Base-by-base conservation (phyloP, 2,329 filamentous ascomycete genomes). In the Monosporascus sp. region DNA sequence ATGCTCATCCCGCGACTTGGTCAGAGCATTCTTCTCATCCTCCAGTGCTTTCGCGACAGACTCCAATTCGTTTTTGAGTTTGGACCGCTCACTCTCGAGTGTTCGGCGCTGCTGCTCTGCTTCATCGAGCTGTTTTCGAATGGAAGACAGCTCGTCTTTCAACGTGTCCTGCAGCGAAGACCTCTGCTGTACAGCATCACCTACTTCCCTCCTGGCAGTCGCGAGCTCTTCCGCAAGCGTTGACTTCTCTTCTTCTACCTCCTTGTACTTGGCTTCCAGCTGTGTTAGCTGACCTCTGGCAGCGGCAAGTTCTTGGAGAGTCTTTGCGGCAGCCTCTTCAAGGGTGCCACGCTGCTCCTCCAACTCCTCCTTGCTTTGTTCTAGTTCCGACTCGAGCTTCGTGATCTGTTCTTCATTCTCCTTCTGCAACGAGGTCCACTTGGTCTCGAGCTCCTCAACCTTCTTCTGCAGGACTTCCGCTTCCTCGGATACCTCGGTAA, bases 401-500 rank as follows among this genome's bases (percentile, higher is more conserved):
- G 65, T 60, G 48, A 68, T 60, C 50, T 66, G 64, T 51, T 67
- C 59, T 48, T 70, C 61, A 54, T 49, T 65, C 51, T 72, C 68
- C 38, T 67, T 60, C 49, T 68, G 62, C 17, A 66, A 57, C 5
- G 60, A 53, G 34, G 65, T 61, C 25, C 64, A 57, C 51, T 69
- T 60, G 25, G 62, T 59, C 51, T 67, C 65, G 45, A 72, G 64
- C 47, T 68, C 64, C 53, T 67, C 62, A 54, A 74, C 66, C 67
- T 70, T 73, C 56, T 70, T 63, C 38, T 69, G 70, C 47, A 74
- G 59, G 20, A 66, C 62, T 6, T 72, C 70, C 41, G 65, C 68
- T 57, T 74, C 71, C 25, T 70, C 62, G 49, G 66, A 63, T 47
- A 66, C 51, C 22, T 31, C 42, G 42, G 42, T 46, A 24, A 46